These are phyloP conservation scores for Spathaspora gorwiae DNA, from an alignment of 805 yeast species.

Conservation along the genomic window DNA sequence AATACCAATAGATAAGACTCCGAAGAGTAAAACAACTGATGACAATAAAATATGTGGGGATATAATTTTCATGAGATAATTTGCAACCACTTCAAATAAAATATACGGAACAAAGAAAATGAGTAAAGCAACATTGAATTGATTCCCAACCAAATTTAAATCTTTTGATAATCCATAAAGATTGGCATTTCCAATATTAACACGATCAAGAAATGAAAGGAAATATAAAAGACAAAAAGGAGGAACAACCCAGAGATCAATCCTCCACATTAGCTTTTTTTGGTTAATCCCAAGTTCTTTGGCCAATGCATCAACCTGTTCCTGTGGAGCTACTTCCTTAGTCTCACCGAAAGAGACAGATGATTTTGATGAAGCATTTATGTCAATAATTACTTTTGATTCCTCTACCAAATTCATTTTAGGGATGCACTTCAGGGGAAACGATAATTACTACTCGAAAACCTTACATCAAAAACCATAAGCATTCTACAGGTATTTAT, in stretches of 20 bases:
- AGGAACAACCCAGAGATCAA: conserved; percentile 67
- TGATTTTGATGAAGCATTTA: too few species aligned
- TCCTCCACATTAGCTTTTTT: conserved; percentile 52
- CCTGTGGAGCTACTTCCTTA: neutral
- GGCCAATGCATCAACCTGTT: conserved; percentile 18
- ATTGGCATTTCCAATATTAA: conserved; percentile 77
- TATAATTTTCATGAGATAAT: conserved; percentile 53
- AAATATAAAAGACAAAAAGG: conserved; percentile 70
- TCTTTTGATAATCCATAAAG: conserved; percentile 62
- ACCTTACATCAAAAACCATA: too few species aligned
- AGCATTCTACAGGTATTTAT: too few species aligned
- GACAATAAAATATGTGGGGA: conserved; percentile 65
- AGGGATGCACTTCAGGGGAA: too few species aligned
- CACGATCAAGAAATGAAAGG: conserved; percentile 75
- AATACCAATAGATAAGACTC: conserved; percentile 59
- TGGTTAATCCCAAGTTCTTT: conserved; percentile 46
- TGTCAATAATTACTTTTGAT: too few species aligned
- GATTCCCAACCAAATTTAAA: conserved; percentile 50
- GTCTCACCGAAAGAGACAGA: too few species aligned
- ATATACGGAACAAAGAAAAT: conserved; percentile 71
- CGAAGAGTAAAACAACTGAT: conserved; percentile 56
- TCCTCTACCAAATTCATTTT: too few species aligned
- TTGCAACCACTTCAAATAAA: conserved; percentile 59
- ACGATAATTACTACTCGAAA: too few species aligned
- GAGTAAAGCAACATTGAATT: conserved; percentile 61